phyloP scores from a whole-genome alignment of 345 rosid species.

The Citrus unshiu region DNA sequence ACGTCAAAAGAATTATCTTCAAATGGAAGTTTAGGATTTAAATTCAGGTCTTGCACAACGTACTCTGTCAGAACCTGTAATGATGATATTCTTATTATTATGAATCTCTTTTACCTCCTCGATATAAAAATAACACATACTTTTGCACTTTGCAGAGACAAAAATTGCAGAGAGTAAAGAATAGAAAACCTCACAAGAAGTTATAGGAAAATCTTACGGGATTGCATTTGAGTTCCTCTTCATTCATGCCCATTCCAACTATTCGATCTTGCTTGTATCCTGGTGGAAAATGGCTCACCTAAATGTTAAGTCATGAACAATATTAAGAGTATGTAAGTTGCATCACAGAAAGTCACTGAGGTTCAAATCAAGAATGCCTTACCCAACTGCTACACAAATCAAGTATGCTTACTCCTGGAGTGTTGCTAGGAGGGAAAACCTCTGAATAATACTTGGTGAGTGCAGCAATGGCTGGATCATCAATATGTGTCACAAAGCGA shows the following conservation, averaged over 20 bases:
- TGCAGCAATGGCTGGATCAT: constrained; percentile 87
- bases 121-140: neutral
- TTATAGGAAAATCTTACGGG: constrained; percentile 35
- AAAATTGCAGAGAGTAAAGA: neutral
- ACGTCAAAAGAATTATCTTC: constrained; percentile 79
- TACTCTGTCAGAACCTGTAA: constrained; percentile 70
- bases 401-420: constrained; percentile 78
- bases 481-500: constrained; percentile 87
- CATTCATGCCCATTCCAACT: constrained; percentile 85
- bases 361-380: constrained; percentile 15
- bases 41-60: constrained; percentile 76
- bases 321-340: neutral
- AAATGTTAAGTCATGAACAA: constrained; percentile 12
- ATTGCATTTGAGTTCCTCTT: constrained; percentile 78
- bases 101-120: neutral
- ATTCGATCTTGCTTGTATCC: constrained; percentile 81
- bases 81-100: constrained; percentile 2
- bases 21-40: constrained; percentile 73
- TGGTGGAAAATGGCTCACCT: constrained; percentile 91
- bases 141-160: neutral
- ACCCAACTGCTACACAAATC: constrained; percentile 99
- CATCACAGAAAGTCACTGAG: neutral
- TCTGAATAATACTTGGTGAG: constrained; percentile 71
- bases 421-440: constrained; percentile 74
- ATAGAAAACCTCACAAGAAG: neutral